phyloP scores from a whole-genome alignment of 2,329 filamentous ascomycete genomes.

The Berkeleyomyces rouxiae region DNA sequence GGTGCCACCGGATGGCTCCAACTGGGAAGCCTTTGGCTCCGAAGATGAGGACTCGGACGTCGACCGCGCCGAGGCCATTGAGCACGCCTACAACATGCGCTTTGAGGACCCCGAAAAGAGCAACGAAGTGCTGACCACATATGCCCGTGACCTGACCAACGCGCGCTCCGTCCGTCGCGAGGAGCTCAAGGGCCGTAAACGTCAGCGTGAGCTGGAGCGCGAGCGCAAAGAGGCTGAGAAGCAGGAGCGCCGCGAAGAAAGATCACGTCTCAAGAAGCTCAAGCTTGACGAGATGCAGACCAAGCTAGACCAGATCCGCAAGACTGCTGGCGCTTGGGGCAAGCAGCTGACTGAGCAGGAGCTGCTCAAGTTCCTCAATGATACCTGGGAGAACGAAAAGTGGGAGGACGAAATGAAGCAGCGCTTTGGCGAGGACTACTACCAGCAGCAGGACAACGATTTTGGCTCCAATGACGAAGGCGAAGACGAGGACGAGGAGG shows the following conservation, averaged over 20 bases:
- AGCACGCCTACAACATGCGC: slow-evolving; percentile 85
- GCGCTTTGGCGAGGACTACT: slow-evolving; percentile 82
- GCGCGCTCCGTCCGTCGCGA: slow-evolving; percentile 76
- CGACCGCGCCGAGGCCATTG: slow-evolving; percentile 65
- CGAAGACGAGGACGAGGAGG: slow-evolving; percentile 45
- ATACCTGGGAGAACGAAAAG: slow-evolving; percentile 70
- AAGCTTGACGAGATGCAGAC: slow-evolving; percentile 82
- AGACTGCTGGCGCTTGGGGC: slow-evolving; percentile 65
- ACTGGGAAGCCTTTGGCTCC: slow-evolving; percentile 73
- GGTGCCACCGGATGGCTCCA: slow-evolving; percentile 50
- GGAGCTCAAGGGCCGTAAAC: slow-evolving; percentile 59
- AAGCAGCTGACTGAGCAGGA: slow-evolving; percentile 55
- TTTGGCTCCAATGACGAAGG: slow-evolving; percentile 49
- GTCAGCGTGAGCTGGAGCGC: slow-evolving; percentile 60
- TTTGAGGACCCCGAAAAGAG: slow-evolving; percentile 84
- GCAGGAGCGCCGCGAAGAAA: slow-evolving; percentile 58
- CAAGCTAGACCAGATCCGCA: slow-evolving; percentile 75
- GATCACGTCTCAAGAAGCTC: slow-evolving; percentile 66
- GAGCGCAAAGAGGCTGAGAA: slow-evolving; percentile 66
- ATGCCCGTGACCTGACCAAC: slow-evolving; percentile 70
- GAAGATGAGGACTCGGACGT: slow-evolving; percentile 76
- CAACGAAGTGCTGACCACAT: slow-evolving; percentile 76
- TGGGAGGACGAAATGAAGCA: slow-evolving; percentile 87
- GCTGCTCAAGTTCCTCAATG: slow-evolving; percentile 71
- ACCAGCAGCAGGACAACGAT: slow-evolving; percentile 53